phyloP scores from a whole-genome alignment of 163 green algal genomes.

The Chlamydomonas reinhardtii region DNA sequence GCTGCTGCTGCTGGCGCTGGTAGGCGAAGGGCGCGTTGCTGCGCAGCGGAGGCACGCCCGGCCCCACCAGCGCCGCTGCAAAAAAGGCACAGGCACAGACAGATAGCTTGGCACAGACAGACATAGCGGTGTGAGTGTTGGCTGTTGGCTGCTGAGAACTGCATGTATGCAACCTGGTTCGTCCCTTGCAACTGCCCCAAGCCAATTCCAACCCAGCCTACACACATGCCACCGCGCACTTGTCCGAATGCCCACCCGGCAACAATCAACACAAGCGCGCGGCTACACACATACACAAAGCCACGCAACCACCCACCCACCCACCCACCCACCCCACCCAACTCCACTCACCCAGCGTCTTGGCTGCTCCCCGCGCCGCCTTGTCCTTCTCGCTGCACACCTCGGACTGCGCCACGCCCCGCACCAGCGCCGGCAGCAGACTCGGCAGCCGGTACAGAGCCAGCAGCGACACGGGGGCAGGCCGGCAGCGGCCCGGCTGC shows the following conservation, averaged over 20 bases:
- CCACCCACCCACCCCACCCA: neutral
- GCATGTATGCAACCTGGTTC: too few species aligned
- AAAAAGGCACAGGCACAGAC: neutral
- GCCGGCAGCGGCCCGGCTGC: constrained; percentile 30
- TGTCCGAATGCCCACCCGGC: too few species aligned
- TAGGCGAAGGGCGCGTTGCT: neutral
- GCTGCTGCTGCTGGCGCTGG: neutral
- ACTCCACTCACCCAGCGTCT: constrained; percentile 19
- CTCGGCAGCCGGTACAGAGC: constrained; percentile 13
- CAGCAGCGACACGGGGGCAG: constrained; percentile 23
- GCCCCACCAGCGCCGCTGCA: constrained; percentile 23
- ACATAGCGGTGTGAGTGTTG: too few species aligned
- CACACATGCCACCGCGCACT: too few species aligned
- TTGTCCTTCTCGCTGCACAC: neutral
- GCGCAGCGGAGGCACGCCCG: neutral
- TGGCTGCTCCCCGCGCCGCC: neutral
- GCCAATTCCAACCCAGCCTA: too few species aligned
- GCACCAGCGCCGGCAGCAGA: constrained; percentile 26
- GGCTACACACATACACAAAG: too few species aligned
- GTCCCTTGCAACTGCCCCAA: too few species aligned
- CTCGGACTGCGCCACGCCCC: neutral
- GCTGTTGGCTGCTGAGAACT: too few species aligned
- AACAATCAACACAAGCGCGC: too few species aligned
- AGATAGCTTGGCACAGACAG: too few species aligned
- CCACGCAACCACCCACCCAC: neutral